phyloP scores from a whole-genome alignment of 208 protist species.

The Leptomonas pyrrhocoris region DNA sequence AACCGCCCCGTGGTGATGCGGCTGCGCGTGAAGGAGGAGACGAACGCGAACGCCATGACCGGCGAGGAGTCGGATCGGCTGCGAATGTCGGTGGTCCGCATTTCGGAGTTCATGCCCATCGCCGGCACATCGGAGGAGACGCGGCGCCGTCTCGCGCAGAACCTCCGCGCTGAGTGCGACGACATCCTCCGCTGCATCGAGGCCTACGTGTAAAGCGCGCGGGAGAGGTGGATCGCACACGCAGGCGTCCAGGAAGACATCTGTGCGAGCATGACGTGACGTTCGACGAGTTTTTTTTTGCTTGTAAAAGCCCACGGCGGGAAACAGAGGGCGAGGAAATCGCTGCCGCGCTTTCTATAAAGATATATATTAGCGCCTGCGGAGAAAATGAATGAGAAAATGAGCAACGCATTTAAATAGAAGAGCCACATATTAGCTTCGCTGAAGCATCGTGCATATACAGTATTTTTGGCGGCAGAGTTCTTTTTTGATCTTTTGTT shows the following conservation, averaged over 20 bases:
- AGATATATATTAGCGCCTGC: too few species aligned
- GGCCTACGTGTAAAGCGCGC: slow-evolving; percentile 57
- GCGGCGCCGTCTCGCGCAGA: slow-evolving; percentile 64
- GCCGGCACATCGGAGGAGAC: slow-evolving; percentile 68
- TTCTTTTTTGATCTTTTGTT: too few species aligned
- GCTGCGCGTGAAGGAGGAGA: slow-evolving; percentile 89
- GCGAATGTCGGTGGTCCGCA: slow-evolving; percentile 78
- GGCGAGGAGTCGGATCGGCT: slow-evolving; percentile 78
- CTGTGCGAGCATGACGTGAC: not conserved
- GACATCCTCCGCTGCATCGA: slow-evolving; percentile 82
- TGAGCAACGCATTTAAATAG: too few species aligned
- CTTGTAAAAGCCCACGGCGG: too few species aligned
- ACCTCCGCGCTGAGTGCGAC: slow-evolving; percentile 79
- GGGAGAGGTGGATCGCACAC: not conserved
- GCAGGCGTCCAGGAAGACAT: not conserved
- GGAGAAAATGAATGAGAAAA: too few species aligned
- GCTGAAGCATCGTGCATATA: too few species aligned
- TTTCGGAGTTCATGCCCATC: slow-evolving; percentile 89
- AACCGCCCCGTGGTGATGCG: slow-evolving; percentile 89
- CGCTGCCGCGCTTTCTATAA: too few species aligned
- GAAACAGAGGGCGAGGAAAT: too few species aligned
- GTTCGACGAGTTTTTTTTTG: too few species aligned
- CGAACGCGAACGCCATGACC: slow-evolving; percentile 35
- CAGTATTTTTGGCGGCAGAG: too few species aligned
- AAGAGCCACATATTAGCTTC: too few species aligned